A percentile compares a stretch with the other conserved stretches of the same genome.
phyloP scores from a whole-genome alignment of 2,329 filamentous ascomycete species.

The Monilinia polystroma region DNA sequence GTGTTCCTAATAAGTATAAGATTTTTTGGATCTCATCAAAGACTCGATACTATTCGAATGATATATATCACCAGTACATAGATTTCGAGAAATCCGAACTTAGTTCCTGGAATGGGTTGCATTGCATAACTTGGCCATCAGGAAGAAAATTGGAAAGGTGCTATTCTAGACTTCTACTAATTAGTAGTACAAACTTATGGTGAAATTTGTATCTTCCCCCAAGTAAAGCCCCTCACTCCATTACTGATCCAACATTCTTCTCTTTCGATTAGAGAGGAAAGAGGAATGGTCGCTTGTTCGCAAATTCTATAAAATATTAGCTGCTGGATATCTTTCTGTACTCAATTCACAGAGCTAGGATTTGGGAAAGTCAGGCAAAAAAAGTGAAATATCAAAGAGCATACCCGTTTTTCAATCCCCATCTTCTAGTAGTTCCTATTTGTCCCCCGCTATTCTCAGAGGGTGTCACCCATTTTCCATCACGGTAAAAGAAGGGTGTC shows the following conservation, averaged over 20 bases:
- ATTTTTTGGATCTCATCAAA: no score
- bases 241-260: conserved; percentile 90
- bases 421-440: conserved; percentile 76
- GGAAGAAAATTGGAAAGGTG: no score
- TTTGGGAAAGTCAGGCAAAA: not conserved
- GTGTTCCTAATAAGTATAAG: no score
- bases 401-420: conserved; percentile 69
- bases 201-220: conserved; percentile 41
- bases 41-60: no score
- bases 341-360: no score
- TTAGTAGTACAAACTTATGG: not conserved
- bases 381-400: not conserved
- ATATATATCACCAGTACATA: no score
- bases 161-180: no score
- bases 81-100: no score
- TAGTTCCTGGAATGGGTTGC: no score
- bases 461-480: conserved; percentile 77
- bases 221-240: conserved; percentile 75
- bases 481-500: conserved; percentile 76
- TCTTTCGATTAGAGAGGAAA: conserved; percentile 61
- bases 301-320: conserved; percentile 50
- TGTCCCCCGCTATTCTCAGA: conserved; percentile 76
- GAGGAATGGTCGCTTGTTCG: conserved; percentile 61
- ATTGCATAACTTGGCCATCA: no score
- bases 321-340: no score